phyloP scores from a whole-genome alignment of 2,329 filamentous ascomycete species.

The Xylaria sp. region DNA sequence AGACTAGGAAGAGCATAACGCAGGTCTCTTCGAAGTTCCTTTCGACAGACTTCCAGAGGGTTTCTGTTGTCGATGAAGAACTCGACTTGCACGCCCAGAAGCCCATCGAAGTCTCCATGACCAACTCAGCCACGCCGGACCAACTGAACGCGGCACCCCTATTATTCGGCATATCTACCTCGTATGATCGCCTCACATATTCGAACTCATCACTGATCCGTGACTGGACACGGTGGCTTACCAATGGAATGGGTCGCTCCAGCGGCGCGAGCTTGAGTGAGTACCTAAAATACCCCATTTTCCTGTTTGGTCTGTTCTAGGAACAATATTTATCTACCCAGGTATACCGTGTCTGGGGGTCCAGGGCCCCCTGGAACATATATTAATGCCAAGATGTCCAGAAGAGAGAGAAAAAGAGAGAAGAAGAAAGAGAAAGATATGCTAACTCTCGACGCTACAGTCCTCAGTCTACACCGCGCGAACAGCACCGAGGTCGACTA shows the following conservation, averaged over 20 bases:
- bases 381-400: no score
- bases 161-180: conserved; percentile 49
- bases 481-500: conserved; percentile 37
- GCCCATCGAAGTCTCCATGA: conserved; percentile 40
- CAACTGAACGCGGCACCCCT: conserved; percentile 43
- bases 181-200: conserved; percentile 44
- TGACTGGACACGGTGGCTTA: conserved; percentile 51
- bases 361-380: no score
- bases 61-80: conserved; percentile 20
- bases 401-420: no score
- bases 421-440: no score
- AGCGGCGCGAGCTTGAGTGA: conserved; percentile 50
- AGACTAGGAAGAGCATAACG: conserved; percentile 27
- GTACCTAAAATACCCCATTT: no score
- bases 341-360: no score
- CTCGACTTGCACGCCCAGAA: conserved; percentile 23
- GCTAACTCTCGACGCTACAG: no score
- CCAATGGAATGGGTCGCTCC: conserved; percentile 42
- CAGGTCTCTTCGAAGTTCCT: conserved; percentile 19
- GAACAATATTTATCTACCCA: no score
- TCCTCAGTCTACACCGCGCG: conserved; percentile 47
- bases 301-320: no score
- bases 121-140: conserved; percentile 34
- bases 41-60: conserved; percentile 20
- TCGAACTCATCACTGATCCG: conserved; percentile 44